A percentile compares a stretch with the other conserved stretches of the same genome.
Conservation (phyloP, 2,329 filamentous ascomycete species). For the Cordyceps javanica region DNA sequence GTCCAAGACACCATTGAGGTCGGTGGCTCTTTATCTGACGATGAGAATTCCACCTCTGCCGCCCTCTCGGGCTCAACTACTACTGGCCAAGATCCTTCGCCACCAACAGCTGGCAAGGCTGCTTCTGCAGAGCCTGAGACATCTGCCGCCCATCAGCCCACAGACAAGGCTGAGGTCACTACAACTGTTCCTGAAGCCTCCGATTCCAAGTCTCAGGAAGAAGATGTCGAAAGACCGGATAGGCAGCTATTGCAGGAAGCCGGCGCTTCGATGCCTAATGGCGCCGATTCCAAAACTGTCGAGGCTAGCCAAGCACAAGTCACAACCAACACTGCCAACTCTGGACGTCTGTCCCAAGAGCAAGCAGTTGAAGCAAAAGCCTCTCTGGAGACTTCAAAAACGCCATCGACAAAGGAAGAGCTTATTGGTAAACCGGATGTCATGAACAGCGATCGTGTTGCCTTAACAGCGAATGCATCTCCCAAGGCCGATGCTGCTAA, state of each 20-base stretch:
- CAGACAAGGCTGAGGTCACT: neutral
- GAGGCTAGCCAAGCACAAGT: neutral
- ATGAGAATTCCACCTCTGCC: slow-evolving; percentile 1
- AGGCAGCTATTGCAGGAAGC: slow-evolving; percentile 5
- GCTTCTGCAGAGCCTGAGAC: neutral
- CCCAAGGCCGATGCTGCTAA: neutral
- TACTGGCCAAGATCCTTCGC: neutral
- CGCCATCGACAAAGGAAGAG: neutral
- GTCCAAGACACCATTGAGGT: slow-evolving; percentile 11
- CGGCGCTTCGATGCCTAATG: neutral
- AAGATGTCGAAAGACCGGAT: neutral
- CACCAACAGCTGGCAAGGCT: neutral
- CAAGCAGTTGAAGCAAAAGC: neutral
- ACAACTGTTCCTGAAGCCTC: neutral
- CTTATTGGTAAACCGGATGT: neutral
- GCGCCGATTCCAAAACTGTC: neutral
- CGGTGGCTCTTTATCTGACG: neutral
- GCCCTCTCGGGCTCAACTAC: neutral
- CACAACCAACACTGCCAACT: neutral
- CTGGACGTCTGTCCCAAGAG: neutral
- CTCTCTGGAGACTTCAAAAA: neutral
- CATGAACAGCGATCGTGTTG: neutral
- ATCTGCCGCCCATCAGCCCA: neutral
- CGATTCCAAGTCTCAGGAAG: neutral
- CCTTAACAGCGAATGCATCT: neutral